A percentile compares a stretch with the other conserved stretches of the same genome.
Evolutionary conservation across 31 red algal genomes (phyloP).

Genomic region (Odonthalia washingtoniensis): DNA sequence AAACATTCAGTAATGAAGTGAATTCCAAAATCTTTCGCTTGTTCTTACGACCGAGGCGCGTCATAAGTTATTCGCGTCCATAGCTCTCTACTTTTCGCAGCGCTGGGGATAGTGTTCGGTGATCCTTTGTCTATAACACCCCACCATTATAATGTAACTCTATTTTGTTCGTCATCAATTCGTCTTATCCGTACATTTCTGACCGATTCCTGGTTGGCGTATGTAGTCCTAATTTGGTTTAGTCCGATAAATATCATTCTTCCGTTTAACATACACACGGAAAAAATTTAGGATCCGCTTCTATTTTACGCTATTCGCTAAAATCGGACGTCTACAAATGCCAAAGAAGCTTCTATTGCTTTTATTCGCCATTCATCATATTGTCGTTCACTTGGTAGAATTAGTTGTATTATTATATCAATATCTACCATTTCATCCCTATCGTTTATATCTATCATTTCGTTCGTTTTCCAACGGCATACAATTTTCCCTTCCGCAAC

Average conservation of each 20-base stretch:
- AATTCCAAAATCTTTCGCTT: too few species aligned
- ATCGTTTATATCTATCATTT: background rate
- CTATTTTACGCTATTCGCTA: background rate
- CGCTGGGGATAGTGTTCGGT: background rate
- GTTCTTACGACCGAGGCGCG: too few species aligned
- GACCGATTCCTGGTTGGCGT: background rate
- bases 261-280: background rate
- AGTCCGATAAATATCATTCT: background rate
- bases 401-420: conserved; percentile 2
- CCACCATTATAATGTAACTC: too few species aligned
- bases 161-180: background rate
- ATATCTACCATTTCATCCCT: background rate
- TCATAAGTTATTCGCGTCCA: too few species aligned
- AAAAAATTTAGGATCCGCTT: background rate
- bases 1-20: too few species aligned
- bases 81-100: too few species aligned
- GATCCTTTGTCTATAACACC: background rate
- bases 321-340: background rate
- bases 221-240: background rate
- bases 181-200: background rate
- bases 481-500: background rate
- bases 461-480: background rate
- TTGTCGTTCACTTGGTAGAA: conserved; percentile 16
- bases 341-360: background rate
- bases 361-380: background rate